These are phyloP conservation scores for Fusarium haematococcum DNA, from an alignment of 2,329 filamentous ascomycete species.

Conservation along the genomic window DNA sequence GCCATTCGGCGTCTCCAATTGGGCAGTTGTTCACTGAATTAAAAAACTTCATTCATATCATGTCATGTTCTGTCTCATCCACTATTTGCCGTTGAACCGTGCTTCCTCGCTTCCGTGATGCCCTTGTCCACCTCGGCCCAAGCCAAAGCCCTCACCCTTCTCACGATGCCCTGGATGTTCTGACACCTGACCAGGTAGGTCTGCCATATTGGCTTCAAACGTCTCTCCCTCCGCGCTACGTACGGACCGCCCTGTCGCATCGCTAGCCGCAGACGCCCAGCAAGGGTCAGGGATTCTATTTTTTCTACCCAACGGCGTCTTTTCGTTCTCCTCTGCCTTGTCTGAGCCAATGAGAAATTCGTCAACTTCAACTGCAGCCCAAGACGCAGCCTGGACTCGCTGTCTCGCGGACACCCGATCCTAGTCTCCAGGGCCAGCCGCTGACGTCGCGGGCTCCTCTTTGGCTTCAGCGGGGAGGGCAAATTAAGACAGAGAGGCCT, in stretches of 20 bases:
- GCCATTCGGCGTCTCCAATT: constrained; percentile 3
- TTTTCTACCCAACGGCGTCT: not conserved
- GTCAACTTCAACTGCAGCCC: constrained; percentile 14
- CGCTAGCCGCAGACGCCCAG: constrained; percentile 11
- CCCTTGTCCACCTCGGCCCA: not conserved
- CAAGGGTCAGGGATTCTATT: constrained; percentile 15
- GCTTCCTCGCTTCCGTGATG: not conserved
- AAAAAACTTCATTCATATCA: not conserved
- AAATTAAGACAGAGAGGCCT: constrained; percentile 5
- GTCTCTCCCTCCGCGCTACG: constrained; percentile 13
- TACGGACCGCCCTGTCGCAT: constrained; percentile 33
- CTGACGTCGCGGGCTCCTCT: constrained; percentile 29
- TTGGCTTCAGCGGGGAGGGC: constrained; percentile 2
- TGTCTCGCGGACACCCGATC: not conserved
- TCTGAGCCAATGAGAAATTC: constrained; percentile 18
- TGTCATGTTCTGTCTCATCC: not conserved
- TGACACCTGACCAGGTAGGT: constrained; percentile 1
- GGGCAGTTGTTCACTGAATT: constrained; percentile 6
- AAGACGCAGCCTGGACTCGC: not conserved
- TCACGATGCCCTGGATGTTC: constrained; percentile 4
- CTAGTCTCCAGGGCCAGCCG: constrained; percentile 24
- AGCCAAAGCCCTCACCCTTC: not conserved
- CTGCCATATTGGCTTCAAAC: not conserved
- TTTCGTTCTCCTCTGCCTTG: not conserved
- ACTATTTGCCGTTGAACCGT: not conserved